A percentile compares a stretch with the other conserved stretches of the same genome.
Evolutionary conservation across 1,139 yeast species (phyloP).

Genomic region (Wickerhamomyces sp.): DNA sequence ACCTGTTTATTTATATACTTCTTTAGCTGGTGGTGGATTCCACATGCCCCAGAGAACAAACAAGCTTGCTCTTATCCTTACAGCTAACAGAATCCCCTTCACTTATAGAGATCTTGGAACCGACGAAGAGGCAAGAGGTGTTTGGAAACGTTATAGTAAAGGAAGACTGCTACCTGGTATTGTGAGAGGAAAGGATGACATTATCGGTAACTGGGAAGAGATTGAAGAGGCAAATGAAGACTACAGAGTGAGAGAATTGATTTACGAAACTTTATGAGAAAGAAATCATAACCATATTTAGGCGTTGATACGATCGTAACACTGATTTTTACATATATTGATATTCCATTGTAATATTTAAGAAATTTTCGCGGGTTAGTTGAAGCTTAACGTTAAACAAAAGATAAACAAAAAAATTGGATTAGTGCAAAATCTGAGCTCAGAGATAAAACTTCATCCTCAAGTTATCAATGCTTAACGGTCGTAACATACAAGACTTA

Average conservation of each 20-base stretch:
- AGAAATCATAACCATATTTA: background rate
- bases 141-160: slow-evolving; percentile 76
- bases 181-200: slow-evolving; percentile 80
- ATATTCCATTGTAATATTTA: background rate
- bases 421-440: no score
- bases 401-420: background rate
- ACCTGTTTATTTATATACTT: slow-evolving; percentile 76
- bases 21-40: slow-evolving; percentile 85
- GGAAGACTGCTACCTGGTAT: slow-evolving; percentile 88
- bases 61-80: slow-evolving; percentile 67
- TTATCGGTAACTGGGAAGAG: slow-evolving; percentile 78
- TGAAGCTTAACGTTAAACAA: no score
- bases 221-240: slow-evolving; percentile 85
- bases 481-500: slow-evolving; percentile 15
- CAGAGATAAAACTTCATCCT: no score
- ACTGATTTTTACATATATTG: background rate
- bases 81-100: slow-evolving; percentile 68
- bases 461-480: slow-evolving; percentile 14
- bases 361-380: background rate
- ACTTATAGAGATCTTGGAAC: slow-evolving; percentile 80
- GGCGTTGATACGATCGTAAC: background rate
- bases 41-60: slow-evolving; percentile 81
- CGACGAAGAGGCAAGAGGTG: slow-evolving; percentile 77
- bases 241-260: slow-evolving; percentile 55
- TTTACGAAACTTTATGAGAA: slow-evolving; percentile 41